Evolutionary conservation across 306 rosid species (phyloP).

Genomic region (Vigna nakashimae): DNA sequence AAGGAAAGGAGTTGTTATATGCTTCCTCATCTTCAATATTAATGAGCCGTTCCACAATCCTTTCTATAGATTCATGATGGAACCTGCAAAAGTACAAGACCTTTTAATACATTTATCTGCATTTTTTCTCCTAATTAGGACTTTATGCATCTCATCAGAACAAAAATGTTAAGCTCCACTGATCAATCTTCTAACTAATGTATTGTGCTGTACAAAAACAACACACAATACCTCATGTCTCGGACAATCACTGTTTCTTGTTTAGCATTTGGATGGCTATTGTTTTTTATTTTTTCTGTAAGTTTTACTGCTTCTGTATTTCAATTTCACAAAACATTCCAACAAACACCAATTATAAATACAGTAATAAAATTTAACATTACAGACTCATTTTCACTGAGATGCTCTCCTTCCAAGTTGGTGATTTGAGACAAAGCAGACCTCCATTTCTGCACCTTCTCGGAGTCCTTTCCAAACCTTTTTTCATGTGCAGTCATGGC

Average conservation of each 20-base stretch:
- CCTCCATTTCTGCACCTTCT: slow-evolving; percentile 26
- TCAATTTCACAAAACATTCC: too few relatives aligned
- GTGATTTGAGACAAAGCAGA: slow-evolving; percentile 1
- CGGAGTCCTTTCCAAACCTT: not conserved
- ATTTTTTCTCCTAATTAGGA: not conserved
- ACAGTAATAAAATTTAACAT: not conserved
- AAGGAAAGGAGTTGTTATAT: not conserved
- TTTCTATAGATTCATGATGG: not conserved
- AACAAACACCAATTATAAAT: too few relatives aligned
- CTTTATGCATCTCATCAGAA: not conserved
- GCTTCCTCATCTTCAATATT: not conserved
- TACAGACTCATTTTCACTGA: too few relatives aligned
- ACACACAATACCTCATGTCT: too few relatives aligned
- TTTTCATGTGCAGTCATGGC: slow-evolving; percentile 22
- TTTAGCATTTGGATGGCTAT: too few relatives aligned
- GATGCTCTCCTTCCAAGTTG: slow-evolving; percentile 23
- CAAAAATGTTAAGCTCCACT: not conserved
- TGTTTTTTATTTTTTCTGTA: too few relatives aligned
- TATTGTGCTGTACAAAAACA: too few relatives aligned
- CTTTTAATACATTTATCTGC: not conserved
- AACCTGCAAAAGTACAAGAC: not conserved
- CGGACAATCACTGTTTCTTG: too few relatives aligned
- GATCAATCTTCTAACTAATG: too few relatives aligned
- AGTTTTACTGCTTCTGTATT: too few relatives aligned
- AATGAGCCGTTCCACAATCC: not conserved